These are phyloP conservation scores for Naganishia kalamii DNA, from an alignment of 768 basidiomycete species.

Conservation along the genomic window DNA sequence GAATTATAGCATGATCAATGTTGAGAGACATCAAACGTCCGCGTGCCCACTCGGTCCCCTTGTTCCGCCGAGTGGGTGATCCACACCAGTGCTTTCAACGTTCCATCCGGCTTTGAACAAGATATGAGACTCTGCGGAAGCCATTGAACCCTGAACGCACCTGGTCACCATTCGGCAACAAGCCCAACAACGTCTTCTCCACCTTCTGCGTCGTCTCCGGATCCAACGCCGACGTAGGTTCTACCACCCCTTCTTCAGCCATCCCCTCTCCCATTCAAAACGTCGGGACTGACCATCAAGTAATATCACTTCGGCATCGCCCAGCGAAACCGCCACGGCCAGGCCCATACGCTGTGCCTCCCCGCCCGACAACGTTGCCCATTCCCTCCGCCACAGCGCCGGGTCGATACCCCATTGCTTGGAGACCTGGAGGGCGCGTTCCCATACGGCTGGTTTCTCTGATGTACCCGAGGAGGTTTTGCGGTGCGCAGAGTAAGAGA, in stretches of 20 bases:
- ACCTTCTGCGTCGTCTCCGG: slow-evolving; percentile 60
- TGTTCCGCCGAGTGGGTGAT: slow-evolving; percentile 83
- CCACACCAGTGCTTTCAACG: slow-evolving; percentile 71
- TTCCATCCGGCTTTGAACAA: slow-evolving; percentile 25
- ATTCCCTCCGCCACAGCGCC: slow-evolving; percentile 69
- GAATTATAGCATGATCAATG: not conserved
- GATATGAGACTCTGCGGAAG: not conserved
- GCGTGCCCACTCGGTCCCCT: slow-evolving; percentile 64
- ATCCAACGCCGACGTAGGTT: slow-evolving; percentile 86
- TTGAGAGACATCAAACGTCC: slow-evolving; percentile 44
- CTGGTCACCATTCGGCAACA: slow-evolving; percentile 47
- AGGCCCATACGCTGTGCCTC: slow-evolving; percentile 78
- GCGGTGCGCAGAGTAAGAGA: slow-evolving; percentile 48
- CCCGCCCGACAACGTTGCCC: slow-evolving; percentile 76
- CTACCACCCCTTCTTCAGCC: slow-evolving; percentile 47
- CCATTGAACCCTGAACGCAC: slow-evolving; percentile 33
- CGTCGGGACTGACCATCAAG: slow-evolving; percentile 41
- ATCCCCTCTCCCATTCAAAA: not conserved
- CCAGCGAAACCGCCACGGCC: slow-evolving; percentile 65
- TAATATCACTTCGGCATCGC: slow-evolving; percentile 70
- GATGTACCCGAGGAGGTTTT: not conserved
- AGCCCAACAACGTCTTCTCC: slow-evolving; percentile 57
- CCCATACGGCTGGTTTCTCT: not conserved
- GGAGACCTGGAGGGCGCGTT: slow-evolving; percentile 52
- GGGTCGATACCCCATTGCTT: slow-evolving; percentile 61